Evolutionary conservation across 805 yeast genomes (phyloP).

Genomic region (Lachancea waltii): DNA sequence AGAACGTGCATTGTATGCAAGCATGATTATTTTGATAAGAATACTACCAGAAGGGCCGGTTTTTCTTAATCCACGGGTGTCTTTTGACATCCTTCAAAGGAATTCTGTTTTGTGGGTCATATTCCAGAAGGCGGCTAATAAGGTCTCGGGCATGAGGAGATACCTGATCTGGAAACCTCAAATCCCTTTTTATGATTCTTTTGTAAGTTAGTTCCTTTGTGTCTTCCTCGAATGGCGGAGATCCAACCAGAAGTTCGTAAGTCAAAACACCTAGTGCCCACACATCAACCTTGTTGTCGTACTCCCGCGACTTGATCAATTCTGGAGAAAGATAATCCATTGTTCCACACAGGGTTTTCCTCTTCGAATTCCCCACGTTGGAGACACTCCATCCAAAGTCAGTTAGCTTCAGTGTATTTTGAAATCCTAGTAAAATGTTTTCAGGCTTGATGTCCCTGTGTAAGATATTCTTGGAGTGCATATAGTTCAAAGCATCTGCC

Average conservation of each 20-base stretch:
- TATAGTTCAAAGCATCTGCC: constrained; percentile 67
- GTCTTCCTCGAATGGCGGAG: constrained; percentile 86
- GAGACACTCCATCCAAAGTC: constrained; percentile 95
- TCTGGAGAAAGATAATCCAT: constrained; percentile 94
- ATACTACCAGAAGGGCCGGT: constrained; percentile 55
- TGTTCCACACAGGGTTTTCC: constrained; percentile 91
- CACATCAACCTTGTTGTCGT: constrained; percentile 72
- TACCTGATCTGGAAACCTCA: constrained; percentile 63
- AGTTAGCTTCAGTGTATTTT: constrained; percentile 73
- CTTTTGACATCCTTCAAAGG: constrained; percentile 50
- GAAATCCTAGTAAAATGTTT: constrained; percentile 70
- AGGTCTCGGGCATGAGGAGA: constrained; percentile 73
- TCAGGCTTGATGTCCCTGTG: constrained; percentile 96
- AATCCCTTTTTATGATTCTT: constrained; percentile 71
- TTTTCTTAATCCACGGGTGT: constrained; percentile 81
- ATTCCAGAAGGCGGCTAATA: constrained; percentile 54
- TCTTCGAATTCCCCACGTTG: constrained; percentile 48
- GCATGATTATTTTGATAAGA: neutral
- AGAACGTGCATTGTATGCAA: neutral
- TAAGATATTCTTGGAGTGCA: constrained; percentile 74
- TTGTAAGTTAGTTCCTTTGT: constrained; percentile 73
- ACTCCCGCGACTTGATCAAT: constrained; percentile 77
- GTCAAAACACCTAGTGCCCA: constrained; percentile 91
- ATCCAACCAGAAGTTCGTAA: constrained; percentile 80
- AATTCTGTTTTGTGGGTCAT: constrained; percentile 63